A percentile compares a stretch with the other conserved stretches of the same genome.
Conservation (phyloP, 257 asterid genomes). For the Asclepias syriaca region DNA sequence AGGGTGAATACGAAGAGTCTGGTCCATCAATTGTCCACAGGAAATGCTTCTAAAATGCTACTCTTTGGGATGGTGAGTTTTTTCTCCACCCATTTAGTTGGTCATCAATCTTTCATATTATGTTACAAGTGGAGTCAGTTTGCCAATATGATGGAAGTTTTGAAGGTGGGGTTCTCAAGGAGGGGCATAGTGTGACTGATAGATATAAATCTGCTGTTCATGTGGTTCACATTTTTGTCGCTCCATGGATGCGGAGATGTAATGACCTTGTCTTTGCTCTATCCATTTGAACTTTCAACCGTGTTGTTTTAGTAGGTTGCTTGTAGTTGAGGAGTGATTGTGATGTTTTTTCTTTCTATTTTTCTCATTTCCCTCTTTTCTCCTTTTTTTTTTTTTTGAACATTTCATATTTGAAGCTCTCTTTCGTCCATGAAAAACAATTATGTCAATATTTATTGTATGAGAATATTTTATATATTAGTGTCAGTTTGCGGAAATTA, state of each 20-base stretch:
- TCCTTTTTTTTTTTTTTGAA: conserved; percentile 5
- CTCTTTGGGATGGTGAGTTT: conserved; percentile 20
- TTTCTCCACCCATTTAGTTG: conserved; percentile 15
- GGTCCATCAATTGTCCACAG: conserved; percentile 54
- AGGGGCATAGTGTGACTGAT: conserved; percentile 9
- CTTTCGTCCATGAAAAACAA: conserved; percentile 21
- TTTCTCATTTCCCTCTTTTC: conserved; percentile 8
- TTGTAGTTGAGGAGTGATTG: conserved; percentile 29
- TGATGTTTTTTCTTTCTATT: conserved; percentile 19
- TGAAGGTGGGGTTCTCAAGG: conserved; percentile 19
- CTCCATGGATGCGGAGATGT: conserved; percentile 20
- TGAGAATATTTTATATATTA: conserved; percentile 25
- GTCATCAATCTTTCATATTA: conserved; percentile 14
- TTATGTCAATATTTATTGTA: conserved; percentile 34
- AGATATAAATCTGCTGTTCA: conserved; percentile 8
- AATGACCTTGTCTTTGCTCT: conserved; percentile 15
- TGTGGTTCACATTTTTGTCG: conserved; percentile 19
- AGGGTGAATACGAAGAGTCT: conserved; percentile 45
- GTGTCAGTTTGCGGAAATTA: conserved; percentile 27
- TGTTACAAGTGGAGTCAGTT: conserved; percentile 17
- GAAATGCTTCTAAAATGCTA: conserved; percentile 41
- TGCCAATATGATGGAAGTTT: conserved; percentile 22
- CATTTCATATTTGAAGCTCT: conserved; percentile 16
- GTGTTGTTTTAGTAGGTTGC: conserved; percentile 25
- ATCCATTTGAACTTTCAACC: conserved; percentile 13